Conservation (phyloP, 768 basidiomycete species). For the Gyrodon lividus region DNA sequence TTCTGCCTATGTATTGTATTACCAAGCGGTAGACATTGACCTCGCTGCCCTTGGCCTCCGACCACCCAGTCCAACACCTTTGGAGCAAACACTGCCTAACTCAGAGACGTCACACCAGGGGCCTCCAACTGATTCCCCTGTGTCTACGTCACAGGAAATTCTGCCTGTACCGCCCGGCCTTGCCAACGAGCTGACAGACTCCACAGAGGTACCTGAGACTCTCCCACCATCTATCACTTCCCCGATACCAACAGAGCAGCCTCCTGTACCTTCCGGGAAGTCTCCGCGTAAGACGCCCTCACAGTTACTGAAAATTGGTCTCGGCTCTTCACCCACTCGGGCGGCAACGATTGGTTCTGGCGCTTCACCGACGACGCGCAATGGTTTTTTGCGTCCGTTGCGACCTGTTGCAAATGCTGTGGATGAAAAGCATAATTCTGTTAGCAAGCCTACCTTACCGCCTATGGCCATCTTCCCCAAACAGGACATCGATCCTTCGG, state of each 20-base stretch:
- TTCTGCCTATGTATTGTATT: conserved; percentile 95
- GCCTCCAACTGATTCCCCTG: conserved; percentile 27
- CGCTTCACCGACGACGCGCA: conserved; percentile 14
- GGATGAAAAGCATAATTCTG: conserved; percentile 19
- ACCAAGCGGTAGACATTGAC: conserved; percentile 90
- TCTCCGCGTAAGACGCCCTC: conserved; percentile 26
- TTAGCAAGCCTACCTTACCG: conserved; percentile 6
- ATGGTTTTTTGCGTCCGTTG: conserved; percentile 26
- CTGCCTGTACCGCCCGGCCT: conserved; percentile 40
- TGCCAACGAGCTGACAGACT: conserved; percentile 21
- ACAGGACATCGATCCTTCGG: conserved; percentile 23
- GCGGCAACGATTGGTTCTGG: conserved; percentile 10
- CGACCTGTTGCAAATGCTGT: conserved; percentile 17
- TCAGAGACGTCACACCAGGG: conserved; percentile 11
- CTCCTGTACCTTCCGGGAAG: conserved; percentile 11
- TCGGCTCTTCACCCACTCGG: conserved; percentile 11
- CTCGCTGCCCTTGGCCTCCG: conserved; percentile 67
- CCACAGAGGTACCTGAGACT: conserved; percentile 15
- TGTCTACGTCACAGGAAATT: conserved; percentile 18
- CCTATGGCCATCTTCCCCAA: conserved; percentile 21
- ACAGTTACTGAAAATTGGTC: conserved; percentile 17
- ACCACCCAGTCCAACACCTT: conserved; percentile 22
- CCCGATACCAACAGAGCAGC: conserved; percentile 17
- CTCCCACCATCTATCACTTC: conserved; percentile 21
- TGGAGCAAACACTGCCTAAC: conserved; percentile 14